Percentiles rank a stretch among this genome's conserved stretches.
phyloP scores from a whole-genome alignment of 148 eudicot genomes.

The Hydrangea macrophylla region DNA sequence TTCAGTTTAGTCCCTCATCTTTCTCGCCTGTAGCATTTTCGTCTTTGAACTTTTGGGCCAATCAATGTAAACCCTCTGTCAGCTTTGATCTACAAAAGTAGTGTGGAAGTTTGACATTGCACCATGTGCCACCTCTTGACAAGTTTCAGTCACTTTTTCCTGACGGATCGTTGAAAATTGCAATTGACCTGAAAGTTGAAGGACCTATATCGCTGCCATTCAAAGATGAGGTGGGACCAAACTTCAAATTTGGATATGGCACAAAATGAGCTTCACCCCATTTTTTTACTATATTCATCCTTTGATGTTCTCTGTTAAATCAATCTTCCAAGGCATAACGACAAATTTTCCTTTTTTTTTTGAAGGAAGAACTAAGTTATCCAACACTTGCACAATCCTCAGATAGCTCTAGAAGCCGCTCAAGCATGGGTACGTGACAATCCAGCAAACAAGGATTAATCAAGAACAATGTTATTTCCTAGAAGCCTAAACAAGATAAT shows the following conservation, averaged over 20 bases:
- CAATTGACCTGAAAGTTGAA: no score
- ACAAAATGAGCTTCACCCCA: not conserved
- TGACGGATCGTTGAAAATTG: no score
- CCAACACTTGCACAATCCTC: conserved; percentile 10
- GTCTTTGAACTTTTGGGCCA: no score
- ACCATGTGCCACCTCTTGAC: no score
- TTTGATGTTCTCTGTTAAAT: not conserved
- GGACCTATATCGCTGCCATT: no score
- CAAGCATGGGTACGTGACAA: conserved; percentile 10
- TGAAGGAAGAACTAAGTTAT: conserved; percentile 22
- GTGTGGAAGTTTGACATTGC: no score
- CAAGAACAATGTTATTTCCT: not conserved
- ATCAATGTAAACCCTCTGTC: no score
- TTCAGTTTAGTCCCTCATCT: no score
- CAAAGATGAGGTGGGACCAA: no score
- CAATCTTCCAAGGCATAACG: not conserved
- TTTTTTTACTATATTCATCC: not conserved
- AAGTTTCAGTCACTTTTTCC: no score
- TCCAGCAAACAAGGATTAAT: not conserved
- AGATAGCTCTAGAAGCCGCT: conserved; percentile 13
- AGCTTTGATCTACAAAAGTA: no score
- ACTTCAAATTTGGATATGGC: not conserved
- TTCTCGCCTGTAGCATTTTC: no score
- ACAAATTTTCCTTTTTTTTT: not conserved
- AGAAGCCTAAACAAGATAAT: not conserved